Percentiles rank a stretch among this genome's conserved stretches.
Conservation (phyloP, 306 rosid species). For the Citrullus mucosospermus region DNA sequence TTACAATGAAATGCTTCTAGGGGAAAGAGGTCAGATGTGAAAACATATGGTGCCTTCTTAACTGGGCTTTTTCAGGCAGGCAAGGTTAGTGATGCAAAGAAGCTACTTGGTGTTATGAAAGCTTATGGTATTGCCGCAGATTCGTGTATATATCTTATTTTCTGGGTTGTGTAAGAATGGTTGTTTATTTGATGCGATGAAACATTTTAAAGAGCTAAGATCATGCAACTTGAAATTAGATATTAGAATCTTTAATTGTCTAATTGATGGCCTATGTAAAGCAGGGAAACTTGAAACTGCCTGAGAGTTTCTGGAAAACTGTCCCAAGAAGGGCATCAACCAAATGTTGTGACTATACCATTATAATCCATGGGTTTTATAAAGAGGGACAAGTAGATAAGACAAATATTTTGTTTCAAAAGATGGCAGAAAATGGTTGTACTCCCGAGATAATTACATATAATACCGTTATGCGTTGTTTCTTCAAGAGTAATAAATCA, state of each 20-base stretch:
- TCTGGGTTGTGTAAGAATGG: slow-evolving; percentile 34
- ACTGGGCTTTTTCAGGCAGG: slow-evolving; percentile 21
- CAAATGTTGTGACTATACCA: slow-evolving; percentile 22
- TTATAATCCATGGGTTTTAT: slow-evolving; percentile 35
- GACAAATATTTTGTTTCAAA: slow-evolving; percentile 25
- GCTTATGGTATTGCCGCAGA: slow-evolving; percentile 3
- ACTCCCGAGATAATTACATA: slow-evolving; percentile 18
- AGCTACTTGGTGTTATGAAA: slow-evolving; percentile 21
- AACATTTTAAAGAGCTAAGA: slow-evolving; percentile 9
- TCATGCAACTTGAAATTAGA: too few species aligned
- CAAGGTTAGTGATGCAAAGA: slow-evolving; percentile 24
- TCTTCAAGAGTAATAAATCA: slow-evolving; percentile 17
- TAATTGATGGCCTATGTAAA: too few species aligned
- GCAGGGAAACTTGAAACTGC: slow-evolving; percentile 19
- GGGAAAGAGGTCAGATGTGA: slow-evolving; percentile 19
- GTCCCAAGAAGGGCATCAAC: slow-evolving; percentile 11
- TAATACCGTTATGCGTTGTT: slow-evolving; percentile 29
- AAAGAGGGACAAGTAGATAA: slow-evolving; percentile 18
- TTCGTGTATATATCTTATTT: slow-evolving; percentile 7
- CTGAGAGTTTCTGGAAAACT: slow-evolving; percentile 19
- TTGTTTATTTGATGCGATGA: slow-evolving; percentile 22
- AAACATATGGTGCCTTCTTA: slow-evolving; percentile 15
- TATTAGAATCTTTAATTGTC: too few species aligned
- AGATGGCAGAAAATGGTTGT: slow-evolving; percentile 32
- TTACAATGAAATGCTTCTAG: slow-evolving; percentile 17